Conservation (phyloP, 2,329 filamentous ascomycete species). For the Aspergillus clavatus region DNA sequence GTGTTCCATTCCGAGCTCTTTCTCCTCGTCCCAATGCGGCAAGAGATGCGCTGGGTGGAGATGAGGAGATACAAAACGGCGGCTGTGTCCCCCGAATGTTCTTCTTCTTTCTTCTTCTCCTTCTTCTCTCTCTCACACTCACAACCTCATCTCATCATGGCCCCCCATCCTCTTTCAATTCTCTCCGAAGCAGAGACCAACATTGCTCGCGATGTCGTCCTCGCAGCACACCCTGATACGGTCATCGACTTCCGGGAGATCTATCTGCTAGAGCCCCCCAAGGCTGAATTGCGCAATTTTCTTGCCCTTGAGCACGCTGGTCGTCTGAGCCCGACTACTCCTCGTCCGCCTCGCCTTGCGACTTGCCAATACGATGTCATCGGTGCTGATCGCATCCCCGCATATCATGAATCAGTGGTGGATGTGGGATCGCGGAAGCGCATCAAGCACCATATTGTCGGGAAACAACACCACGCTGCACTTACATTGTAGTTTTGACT, state of each 20-base stretch:
- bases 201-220: constrained; percentile 31
- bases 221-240: constrained; percentile 25
- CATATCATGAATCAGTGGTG: constrained; percentile 53
- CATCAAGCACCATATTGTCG: constrained; percentile 44
- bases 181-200: constrained; percentile 33
- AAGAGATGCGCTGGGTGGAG: neutral
- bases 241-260: constrained; percentile 47
- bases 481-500: constrained; percentile 40
- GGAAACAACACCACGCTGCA: constrained; percentile 45
- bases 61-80: neutral
- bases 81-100: neutral
- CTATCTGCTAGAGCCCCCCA: constrained; percentile 48
- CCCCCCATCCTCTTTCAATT: constrained; percentile 31
- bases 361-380: constrained; percentile 55
- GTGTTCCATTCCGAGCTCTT: neutral
- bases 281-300: constrained; percentile 45
- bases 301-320: constrained; percentile 47
- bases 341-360: constrained; percentile 47
- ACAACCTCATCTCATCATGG: constrained; percentile 15
- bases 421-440: constrained; percentile 43
- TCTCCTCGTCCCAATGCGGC: neutral
- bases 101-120: neutral
- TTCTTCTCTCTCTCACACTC: too few relatives aligned
- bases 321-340: constrained; percentile 36
- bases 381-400: constrained; percentile 47